A percentile compares a stretch with the other conserved stretches of the same genome.
phyloP scores from a whole-genome alignment of 1,284 basidiomycete genomes.

The Grifola frondosa region DNA sequence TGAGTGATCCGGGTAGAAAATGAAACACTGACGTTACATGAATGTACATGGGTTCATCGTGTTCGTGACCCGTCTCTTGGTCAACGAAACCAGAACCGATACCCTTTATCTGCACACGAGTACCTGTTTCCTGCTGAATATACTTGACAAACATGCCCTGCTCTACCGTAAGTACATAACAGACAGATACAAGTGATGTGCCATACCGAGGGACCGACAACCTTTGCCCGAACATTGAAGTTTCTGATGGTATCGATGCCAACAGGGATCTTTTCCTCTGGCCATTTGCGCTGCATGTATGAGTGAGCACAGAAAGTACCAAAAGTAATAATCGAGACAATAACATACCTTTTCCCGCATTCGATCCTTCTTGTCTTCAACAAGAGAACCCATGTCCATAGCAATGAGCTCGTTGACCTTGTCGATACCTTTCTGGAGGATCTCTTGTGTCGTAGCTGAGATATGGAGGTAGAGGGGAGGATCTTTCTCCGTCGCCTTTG shows the following conservation, averaged over 20 bases:
- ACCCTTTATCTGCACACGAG: conserved; percentile 98
- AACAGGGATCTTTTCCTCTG: conserved; percentile 89
- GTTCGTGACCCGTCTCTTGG: conserved; percentile 88
- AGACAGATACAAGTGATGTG: neutral
- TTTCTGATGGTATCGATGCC: conserved; percentile 89
- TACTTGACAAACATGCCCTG: conserved; percentile 98
- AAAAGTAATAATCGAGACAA: neutral
- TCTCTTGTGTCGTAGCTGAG: conserved; percentile 78
- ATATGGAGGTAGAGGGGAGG: conserved; percentile 95
- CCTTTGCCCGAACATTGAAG: conserved; percentile 97
- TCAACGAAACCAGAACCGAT: conserved; percentile 94
- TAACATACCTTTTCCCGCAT: conserved; percentile 53
- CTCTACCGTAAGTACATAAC: conserved; percentile 2
- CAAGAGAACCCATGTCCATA: conserved; percentile 84
- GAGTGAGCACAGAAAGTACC: conserved; percentile 1
- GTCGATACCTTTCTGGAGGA: conserved; percentile 78
- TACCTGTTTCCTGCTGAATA: conserved; percentile 95
- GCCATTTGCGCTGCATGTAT: conserved; percentile 84
- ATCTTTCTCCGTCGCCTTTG: conserved; percentile 87
- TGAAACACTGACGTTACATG: conserved; percentile 75
- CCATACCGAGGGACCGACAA: conserved; percentile 89
- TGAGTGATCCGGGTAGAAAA: neutral
- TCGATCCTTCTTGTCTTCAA: conserved; percentile 79
- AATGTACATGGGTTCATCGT: conserved; percentile 92
- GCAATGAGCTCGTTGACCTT: conserved; percentile 86